A percentile compares a stretch with the other conserved stretches of the same genome.
phyloP scores from a whole-genome alignment of 2,329 filamentous ascomycete genomes.

The Clarireedia paspali region DNA sequence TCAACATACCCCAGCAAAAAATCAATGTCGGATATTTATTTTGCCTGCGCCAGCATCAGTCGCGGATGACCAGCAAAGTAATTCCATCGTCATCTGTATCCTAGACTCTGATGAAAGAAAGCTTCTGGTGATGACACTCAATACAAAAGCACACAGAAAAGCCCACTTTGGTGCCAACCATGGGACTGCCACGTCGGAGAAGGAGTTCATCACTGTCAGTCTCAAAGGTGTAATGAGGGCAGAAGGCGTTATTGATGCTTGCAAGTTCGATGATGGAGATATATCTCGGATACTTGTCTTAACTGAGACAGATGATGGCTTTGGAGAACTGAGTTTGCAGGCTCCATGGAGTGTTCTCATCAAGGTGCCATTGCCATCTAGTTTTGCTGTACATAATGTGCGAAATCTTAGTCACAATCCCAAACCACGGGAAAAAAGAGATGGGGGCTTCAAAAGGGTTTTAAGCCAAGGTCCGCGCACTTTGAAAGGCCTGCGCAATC shows the following conservation, averaged over 20 bases:
- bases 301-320: constrained; percentile 55
- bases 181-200: constrained; percentile 25
- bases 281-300: constrained; percentile 64
- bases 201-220: constrained; percentile 25
- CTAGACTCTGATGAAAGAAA: constrained; percentile 61
- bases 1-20: constrained; percentile 43
- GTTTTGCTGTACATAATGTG: constrained; percentile 51
- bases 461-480: constrained; percentile 34
- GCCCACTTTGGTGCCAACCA: constrained; percentile 11
- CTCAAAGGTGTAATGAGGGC: constrained; percentile 35
- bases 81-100: constrained; percentile 58
- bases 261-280: constrained; percentile 59
- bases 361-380: constrained; percentile 53
- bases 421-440: constrained; percentile 44
- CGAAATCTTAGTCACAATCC: constrained; percentile 50
- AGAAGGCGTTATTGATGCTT: constrained; percentile 64
- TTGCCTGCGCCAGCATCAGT: constrained; percentile 51
- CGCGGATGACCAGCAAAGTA: constrained; percentile 44
- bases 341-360: constrained; percentile 67
- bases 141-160: constrained; percentile 34
- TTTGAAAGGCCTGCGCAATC: constrained; percentile 44
- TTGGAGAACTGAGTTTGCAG: constrained; percentile 62
- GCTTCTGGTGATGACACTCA: constrained; percentile 58
- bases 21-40: constrained; percentile 59
- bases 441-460: constrained; percentile 40